Percentiles rank a stretch among this genome's conserved stretches.
Evolutionary conservation across 345 rosid genomes (phyloP).

Genomic region (Turnera subulata): DNA sequence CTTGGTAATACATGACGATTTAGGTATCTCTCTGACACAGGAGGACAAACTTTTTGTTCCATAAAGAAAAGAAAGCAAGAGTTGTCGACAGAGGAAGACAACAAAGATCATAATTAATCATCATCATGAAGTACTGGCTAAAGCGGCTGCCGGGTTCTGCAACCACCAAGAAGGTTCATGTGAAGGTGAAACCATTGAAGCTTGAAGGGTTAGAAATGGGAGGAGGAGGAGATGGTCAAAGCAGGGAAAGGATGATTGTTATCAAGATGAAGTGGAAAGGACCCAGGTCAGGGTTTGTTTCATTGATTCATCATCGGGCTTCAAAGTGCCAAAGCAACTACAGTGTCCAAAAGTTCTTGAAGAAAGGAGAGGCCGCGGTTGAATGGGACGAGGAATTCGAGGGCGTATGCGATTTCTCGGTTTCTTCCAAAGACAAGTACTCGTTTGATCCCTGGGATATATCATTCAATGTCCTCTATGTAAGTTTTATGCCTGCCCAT

Average conservation of each 20-base stretch:
- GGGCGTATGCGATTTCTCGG: conserved; percentile 15
- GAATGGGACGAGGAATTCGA: conserved; percentile 43
- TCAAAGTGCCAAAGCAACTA: conserved; percentile 11
- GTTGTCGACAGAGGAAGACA: background rate
- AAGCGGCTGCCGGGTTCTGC: background rate
- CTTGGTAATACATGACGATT: too few relatives aligned
- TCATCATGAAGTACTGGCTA: background rate
- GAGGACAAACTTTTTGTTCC: too few relatives aligned
- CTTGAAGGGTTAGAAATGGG: too few relatives aligned
- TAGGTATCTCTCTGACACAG: too few relatives aligned
- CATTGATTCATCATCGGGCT: conserved; percentile 18
- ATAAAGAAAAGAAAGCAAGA: too few relatives aligned
- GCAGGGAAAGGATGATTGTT: conserved; percentile 6
- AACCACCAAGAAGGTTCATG: conserved; percentile 20
- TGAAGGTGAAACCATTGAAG: conserved; percentile 37
- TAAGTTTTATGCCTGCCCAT: conserved; percentile 8
- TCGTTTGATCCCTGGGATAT: conserved; percentile 29
- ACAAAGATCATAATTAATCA: too few relatives aligned
- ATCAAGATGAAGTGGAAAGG: conserved; percentile 34
- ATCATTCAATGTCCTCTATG: conserved; percentile 26
- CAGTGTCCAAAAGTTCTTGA: conserved; percentile 11
- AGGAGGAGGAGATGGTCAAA: too few relatives aligned
- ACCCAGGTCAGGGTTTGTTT: conserved; percentile 22
- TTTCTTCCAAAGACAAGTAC: conserved; percentile 1
- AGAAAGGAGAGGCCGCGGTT: conserved; percentile 7